Conservation (phyloP, 257 asterid species). For the Solanum neorickii region DNA sequence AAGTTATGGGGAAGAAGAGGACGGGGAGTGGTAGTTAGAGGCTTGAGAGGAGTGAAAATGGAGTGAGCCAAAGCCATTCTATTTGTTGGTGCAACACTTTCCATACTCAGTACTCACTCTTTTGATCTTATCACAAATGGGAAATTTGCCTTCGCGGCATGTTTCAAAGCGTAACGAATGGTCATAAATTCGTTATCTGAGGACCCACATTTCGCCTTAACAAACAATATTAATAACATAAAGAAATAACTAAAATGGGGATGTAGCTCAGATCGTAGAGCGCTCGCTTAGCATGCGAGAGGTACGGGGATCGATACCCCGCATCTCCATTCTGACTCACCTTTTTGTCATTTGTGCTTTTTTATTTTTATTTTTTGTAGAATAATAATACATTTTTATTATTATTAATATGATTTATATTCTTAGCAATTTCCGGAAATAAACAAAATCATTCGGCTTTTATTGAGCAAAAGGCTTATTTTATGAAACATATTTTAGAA, state of each 20-base stretch:
- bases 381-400: too few relatives aligned
- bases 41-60: neutral
- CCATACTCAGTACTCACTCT: neutral
- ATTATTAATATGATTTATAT: too few relatives aligned
- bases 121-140: neutral
- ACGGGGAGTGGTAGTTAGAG: neutral
- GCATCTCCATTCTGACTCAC: constrained; percentile 20
- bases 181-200: neutral
- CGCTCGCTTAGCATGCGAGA: constrained; percentile 37
- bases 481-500: neutral
- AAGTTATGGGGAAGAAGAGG: neutral
- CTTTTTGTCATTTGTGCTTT: neutral
- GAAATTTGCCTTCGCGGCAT: constrained; percentile 6
- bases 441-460: neutral
- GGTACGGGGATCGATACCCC: constrained; percentile 33
- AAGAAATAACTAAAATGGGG: neutral
- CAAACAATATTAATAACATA: too few relatives aligned
- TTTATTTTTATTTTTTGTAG: neutral
- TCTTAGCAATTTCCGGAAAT: too few relatives aligned
- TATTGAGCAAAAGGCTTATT: too few relatives aligned
- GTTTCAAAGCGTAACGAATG: neutral
- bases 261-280: constrained; percentile 58
- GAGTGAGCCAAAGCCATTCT: neutral
- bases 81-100: neutral
- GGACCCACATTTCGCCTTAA: neutral